These are phyloP conservation scores for Vishniacozyma victoriae DNA, from an alignment of 768 basidiomycete genomes.

Conservation along the genomic window DNA sequence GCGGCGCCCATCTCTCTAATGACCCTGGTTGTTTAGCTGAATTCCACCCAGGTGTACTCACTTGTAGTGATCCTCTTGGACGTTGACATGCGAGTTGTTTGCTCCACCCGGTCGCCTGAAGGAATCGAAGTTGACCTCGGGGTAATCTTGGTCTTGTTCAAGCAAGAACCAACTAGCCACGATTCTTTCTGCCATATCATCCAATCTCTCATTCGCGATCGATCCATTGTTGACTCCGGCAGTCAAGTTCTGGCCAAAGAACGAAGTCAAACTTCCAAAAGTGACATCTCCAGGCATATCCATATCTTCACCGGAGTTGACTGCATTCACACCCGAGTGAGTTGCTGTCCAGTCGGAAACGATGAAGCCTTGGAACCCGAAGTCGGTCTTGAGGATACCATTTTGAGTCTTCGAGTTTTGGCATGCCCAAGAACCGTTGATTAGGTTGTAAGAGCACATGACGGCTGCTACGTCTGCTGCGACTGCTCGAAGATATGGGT, in stretches of 20 bases:
- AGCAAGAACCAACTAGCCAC: conserved; percentile 51
- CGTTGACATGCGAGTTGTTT: conserved; percentile 50
- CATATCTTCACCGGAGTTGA: conserved; percentile 44
- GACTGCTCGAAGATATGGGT: conserved; percentile 53
- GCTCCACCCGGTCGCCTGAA: conserved; percentile 18
- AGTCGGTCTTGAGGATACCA: conserved; percentile 46
- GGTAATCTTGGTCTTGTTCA: conserved; percentile 53
- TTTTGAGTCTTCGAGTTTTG: conserved; percentile 44
- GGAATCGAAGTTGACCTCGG: conserved; percentile 64
- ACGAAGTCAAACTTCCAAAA: conserved; percentile 43
- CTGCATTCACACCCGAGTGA: conserved; percentile 33
- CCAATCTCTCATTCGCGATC: conserved; percentile 52
- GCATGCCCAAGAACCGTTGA: conserved; percentile 47
- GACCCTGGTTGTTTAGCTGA: conserved; percentile 42
- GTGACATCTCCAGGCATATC: conserved; percentile 49
- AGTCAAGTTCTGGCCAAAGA: conserved; percentile 64
- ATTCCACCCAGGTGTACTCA: conserved; percentile 5
- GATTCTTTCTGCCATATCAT: conserved; percentile 68
- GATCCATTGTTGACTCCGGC: conserved; percentile 65
- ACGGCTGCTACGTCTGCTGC: conserved; percentile 62
- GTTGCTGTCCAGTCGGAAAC: conserved; percentile 45
- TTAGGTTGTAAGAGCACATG: conserved; percentile 48
- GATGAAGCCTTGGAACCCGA: conserved; percentile 47
- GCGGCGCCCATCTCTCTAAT: conserved; percentile 70
- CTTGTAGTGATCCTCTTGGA: conserved; percentile 62